phyloP scores from a whole-genome alignment of 2,329 filamentous ascomycete species.

The Talaromyces verruculosus region DNA sequence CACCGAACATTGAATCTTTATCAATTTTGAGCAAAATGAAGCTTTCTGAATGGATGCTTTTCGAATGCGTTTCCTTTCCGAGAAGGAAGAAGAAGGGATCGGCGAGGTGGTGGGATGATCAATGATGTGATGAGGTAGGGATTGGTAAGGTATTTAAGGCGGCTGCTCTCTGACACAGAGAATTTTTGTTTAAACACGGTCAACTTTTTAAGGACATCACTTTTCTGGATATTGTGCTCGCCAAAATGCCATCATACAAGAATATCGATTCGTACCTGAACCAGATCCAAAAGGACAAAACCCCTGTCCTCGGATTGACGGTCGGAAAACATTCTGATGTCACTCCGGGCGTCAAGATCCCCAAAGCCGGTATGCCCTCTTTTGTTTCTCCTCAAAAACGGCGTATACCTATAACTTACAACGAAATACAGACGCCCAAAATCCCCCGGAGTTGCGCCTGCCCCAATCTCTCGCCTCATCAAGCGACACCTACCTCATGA shows the following conservation, averaged over 20 bases:
- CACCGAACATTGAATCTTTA: conserved; percentile 3
- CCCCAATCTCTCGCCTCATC: conserved; percentile 6
- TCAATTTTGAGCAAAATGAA: not conserved
- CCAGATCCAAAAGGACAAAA: conserved; percentile 33
- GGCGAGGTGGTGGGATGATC: not conserved
- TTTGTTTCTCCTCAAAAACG: not conserved
- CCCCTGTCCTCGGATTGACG: conserved; percentile 36
- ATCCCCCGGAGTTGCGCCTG: conserved; percentile 25
- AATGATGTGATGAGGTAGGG: not conserved
- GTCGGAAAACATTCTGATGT: conserved; percentile 30
- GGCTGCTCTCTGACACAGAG: too few species aligned
- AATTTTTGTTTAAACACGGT: too few species aligned
- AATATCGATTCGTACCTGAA: conserved; percentile 26
- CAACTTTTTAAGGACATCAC: not conserved
- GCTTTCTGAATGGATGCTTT: not conserved
- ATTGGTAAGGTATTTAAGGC: not conserved
- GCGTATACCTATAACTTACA: not conserved
- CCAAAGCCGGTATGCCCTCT: conserved; percentile 31
- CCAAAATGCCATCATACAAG: conserved; percentile 25
- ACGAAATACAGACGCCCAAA: conserved; percentile 26
- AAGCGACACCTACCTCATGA: conserved; percentile 39
- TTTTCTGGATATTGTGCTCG: not conserved
- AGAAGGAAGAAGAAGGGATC: not conserved
- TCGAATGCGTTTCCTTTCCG: not conserved
- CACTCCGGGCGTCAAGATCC: conserved; percentile 34